Evolutionary conservation across 257 asterid genomes (phyloP), one percentile per base, ranked within the genome.

Genomic region (Mentha longifolia): DNA sequence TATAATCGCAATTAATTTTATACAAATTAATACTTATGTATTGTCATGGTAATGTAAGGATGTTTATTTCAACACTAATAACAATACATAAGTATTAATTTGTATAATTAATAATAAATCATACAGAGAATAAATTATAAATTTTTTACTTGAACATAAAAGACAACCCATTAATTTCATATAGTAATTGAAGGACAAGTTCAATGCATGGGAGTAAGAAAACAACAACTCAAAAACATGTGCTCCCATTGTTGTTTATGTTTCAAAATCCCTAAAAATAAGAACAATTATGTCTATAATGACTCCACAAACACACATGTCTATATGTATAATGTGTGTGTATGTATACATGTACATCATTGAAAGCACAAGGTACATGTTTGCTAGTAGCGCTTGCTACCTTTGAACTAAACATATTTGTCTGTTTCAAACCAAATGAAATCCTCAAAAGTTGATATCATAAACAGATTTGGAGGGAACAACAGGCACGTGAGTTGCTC

Each of bases 401-500:
- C 77, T 41, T 65, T 11, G 72, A 39, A 28, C 66, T 76, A 51
- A 78, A 80, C 82, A 72, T 17, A 4, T 55, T 65, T 82, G 85
- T 77, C 84, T 62, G 74, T 55, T 46, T 37, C 35, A 52, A 65
- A 72, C 65, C 63, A 28, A 28, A 28, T 42, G 22, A 49, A 51
- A 57, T 20, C 31, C 68, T 58, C 50, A 15, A 25, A 20, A 39
- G 76, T 74, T 73, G 54, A 28, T 45, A 33, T 61, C 71, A 56
- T 15, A 49, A 22, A 7, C 7, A 15, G 37, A 14, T 68, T 15
- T 41, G 20, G 39, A 63, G 83, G 85, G 82, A 77, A 83, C 86
- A 81, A 8, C 20, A 25, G 19, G 73, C 85, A 83, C 84, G 86
- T 81, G 83, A 56, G 51, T 61, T 68, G 56, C 75, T 67, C 58